Conservation (phyloP, 2,329 filamentous ascomycete genomes). For the Phaeosphaeria sp. region DNA sequence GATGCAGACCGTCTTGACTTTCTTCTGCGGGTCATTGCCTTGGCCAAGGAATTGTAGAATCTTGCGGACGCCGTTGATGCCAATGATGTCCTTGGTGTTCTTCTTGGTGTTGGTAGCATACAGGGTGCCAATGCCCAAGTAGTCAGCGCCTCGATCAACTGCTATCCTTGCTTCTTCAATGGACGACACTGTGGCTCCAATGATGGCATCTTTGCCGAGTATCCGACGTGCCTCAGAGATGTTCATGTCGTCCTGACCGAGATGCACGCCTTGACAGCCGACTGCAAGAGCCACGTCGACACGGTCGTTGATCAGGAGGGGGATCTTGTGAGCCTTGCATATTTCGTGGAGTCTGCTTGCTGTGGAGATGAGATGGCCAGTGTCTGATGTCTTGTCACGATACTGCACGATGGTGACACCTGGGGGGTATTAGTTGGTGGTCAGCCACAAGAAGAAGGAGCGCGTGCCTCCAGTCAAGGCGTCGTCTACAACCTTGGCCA, state of each 20-base stretch:
- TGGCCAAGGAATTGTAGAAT: conserved; percentile 68
- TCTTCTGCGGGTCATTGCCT: conserved; percentile 30
- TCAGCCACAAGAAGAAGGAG: neutral
- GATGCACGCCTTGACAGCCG: conserved; percentile 88
- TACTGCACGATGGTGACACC: conserved; percentile 86
- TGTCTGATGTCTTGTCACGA: conserved; percentile 84
- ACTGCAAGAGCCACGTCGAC: conserved; percentile 87
- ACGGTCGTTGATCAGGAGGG: conserved; percentile 90
- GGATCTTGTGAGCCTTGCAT: conserved; percentile 71
- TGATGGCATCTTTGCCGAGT: conserved; percentile 78
- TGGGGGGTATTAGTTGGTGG: conserved; percentile 24
- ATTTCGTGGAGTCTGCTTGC: conserved; percentile 74
- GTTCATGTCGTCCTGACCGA: conserved; percentile 92
- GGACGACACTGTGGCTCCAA: conserved; percentile 85
- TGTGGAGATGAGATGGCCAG: conserved; percentile 71
- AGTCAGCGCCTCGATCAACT: conserved; percentile 79
- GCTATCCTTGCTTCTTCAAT: conserved; percentile 75
- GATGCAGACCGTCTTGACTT: conserved; percentile 73
- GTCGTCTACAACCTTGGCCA: conserved; percentile 75
- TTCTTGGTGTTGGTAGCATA: conserved; percentile 84
- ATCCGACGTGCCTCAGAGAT: conserved; percentile 71
- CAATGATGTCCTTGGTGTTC: conserved; percentile 83
- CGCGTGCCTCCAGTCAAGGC: conserved; percentile 73
- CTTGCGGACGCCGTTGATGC: conserved; percentile 71
- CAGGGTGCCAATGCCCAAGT: conserved; percentile 88